phyloP scores from a whole-genome alignment of 768 basidiomycete species.

The Clitopilus passeckerianus region DNA sequence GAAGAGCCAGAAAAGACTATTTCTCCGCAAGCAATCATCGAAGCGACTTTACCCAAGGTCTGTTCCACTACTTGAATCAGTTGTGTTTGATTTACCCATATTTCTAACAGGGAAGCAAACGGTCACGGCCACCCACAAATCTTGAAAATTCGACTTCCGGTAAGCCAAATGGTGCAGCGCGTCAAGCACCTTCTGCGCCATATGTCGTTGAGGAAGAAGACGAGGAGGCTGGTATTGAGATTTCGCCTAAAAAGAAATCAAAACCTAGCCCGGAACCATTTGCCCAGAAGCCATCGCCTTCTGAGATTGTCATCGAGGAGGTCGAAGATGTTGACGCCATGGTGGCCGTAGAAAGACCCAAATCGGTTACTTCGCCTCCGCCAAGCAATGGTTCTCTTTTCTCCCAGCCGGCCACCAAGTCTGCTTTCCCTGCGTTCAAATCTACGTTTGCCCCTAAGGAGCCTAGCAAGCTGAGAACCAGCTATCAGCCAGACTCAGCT shows the following conservation, averaged over 20 bases:
- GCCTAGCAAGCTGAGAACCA: slow-evolving; percentile 74
- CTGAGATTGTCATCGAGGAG: slow-evolving; percentile 24
- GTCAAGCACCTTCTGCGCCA: slow-evolving; percentile 1
- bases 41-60: slow-evolving; percentile 74
- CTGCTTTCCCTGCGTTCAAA: slow-evolving; percentile 32
- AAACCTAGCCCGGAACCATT: slow-evolving; percentile 31
- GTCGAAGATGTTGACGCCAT: slow-evolving; percentile 22
- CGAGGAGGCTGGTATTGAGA: slow-evolving; percentile 33
- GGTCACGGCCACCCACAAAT: slow-evolving; percentile 65
- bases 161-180: slow-evolving; percentile 6
- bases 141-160: slow-evolving; percentile 30
- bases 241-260: slow-evolving; percentile 42
- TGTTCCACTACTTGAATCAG: slow-evolving; percentile 11
- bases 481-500: slow-evolving; percentile 52
- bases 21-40: slow-evolving; percentile 67
- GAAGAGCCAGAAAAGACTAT: slow-evolving; percentile 24
- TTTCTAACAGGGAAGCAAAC: slow-evolving; percentile 62
- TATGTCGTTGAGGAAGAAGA: slow-evolving; percentile 29
- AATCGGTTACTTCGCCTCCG: slow-evolving; percentile 2
- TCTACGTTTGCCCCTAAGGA: slow-evolving; percentile 59
- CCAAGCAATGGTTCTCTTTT: neutral
- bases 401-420: slow-evolving; percentile 14
- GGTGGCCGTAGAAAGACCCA: slow-evolving; percentile 9
- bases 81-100: slow-evolving; percentile 3
- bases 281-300: neutral